phyloP scores from a whole-genome alignment of 2,329 filamentous ascomycete species.

The Epichloe typhina region DNA sequence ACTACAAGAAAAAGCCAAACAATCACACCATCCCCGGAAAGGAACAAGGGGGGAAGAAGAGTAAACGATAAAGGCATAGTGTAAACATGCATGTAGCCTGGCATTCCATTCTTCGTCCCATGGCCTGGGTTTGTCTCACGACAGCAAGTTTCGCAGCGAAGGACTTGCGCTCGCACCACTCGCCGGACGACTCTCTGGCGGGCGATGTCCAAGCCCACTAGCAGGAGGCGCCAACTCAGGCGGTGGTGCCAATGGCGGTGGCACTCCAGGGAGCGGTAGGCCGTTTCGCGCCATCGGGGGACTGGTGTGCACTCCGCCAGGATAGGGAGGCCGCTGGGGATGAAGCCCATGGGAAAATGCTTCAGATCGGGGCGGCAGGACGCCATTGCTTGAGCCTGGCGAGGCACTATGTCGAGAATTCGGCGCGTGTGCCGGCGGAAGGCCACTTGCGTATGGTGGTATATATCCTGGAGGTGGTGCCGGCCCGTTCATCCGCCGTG shows the following conservation, averaged over 20 bases:
- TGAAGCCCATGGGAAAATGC: constrained; percentile 28
- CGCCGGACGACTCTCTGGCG: constrained; percentile 31
- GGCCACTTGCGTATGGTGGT: constrained; percentile 17
- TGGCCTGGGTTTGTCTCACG: constrained; percentile 23
- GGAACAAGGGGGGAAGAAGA: neutral
- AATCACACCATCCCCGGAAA: neutral
- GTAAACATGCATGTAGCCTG: neutral
- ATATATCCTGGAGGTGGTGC: constrained; percentile 29
- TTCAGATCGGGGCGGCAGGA: constrained; percentile 20
- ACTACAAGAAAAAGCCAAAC: neutral
- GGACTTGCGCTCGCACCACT: constrained; percentile 67
- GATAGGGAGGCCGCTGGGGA: constrained; percentile 27
- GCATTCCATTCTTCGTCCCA: too few relatives aligned
- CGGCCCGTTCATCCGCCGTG: constrained; percentile 31
- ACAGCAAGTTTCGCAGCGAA: constrained; percentile 60
- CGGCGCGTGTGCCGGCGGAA: constrained; percentile 13
- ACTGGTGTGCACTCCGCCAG: constrained; percentile 30
- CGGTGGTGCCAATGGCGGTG: constrained; percentile 10
- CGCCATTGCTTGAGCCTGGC: constrained; percentile 22
- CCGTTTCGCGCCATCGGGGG: constrained; percentile 32
- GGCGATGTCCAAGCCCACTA: constrained; percentile 15
- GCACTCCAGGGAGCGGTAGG: constrained; percentile 11
- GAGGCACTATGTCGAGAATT: constrained; percentile 15
- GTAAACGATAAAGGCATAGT: neutral
- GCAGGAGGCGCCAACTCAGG: constrained; percentile 14